Evolutionary conservation across 139 green algal species (phyloP).

Genomic region (Chlamydomonas urium): DNA sequence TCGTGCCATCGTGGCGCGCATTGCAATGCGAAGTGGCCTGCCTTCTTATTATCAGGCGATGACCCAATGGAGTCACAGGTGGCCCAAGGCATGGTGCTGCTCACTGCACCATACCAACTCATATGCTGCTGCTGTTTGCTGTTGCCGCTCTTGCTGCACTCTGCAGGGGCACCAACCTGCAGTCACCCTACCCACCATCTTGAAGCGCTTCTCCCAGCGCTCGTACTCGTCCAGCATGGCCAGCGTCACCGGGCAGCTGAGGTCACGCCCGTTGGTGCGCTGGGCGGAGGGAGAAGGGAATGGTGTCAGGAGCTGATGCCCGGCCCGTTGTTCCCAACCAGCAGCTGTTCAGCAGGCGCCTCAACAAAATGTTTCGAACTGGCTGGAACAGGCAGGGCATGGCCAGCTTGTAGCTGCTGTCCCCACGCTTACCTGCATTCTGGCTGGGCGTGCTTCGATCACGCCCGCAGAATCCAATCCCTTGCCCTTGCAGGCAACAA

Average conservation of each 20-base stretch:
- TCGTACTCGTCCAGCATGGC: constrained; percentile 7
- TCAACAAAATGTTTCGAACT: background rate
- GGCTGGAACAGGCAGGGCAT: background rate
- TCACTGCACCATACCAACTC: background rate
- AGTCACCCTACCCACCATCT: background rate
- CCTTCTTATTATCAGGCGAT: background rate
- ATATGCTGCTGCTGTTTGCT: background rate
- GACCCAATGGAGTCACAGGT: background rate
- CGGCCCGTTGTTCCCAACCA: background rate
- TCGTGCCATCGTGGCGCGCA: background rate
- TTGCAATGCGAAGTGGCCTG: background rate
- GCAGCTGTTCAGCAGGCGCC: background rate
- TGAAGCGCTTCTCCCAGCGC: constrained; percentile 4
- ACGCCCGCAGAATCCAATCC: background rate
- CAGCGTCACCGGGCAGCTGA: background rate
- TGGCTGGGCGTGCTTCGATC: background rate
- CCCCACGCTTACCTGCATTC: background rate
- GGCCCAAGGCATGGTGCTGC: background rate
- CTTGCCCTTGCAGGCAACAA: background rate
- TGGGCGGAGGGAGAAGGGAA: background rate
- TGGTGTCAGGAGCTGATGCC: background rate
- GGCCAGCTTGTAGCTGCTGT: background rate
- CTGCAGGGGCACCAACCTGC: background rate
- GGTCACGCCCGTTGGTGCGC: background rate
- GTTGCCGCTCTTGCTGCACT: background rate